Conservation (phyloP, 2,329 filamentous ascomycete species). For the Ambrosiella xylebori region DNA sequence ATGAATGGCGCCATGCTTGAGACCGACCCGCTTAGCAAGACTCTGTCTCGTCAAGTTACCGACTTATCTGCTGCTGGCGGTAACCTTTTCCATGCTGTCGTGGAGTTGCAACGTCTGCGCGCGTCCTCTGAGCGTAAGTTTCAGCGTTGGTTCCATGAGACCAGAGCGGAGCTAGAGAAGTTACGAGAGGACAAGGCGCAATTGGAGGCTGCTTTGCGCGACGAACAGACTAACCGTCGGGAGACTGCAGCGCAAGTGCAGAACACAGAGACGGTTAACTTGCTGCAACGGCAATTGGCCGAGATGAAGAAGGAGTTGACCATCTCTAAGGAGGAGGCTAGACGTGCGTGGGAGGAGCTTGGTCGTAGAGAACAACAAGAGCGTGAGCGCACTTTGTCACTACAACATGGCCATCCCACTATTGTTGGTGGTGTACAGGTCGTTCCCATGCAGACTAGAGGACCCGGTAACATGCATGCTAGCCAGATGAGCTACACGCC, state of each 20-base stretch:
- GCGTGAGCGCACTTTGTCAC: slow-evolving; percentile 66
- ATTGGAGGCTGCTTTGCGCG: slow-evolving; percentile 56
- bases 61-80: slow-evolving; percentile 94
- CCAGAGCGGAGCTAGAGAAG: slow-evolving; percentile 70
- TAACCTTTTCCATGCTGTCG: slow-evolving; percentile 93
- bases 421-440: slow-evolving; percentile 88
- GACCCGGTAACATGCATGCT: slow-evolving; percentile 20
- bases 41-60: slow-evolving; percentile 84
- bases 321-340: slow-evolving; percentile 91
- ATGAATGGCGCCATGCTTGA: slow-evolving; percentile 76
- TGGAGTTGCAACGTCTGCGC: slow-evolving; percentile 81
- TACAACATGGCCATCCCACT: slow-evolving; percentile 75
- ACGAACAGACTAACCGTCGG: slow-evolving; percentile 58
- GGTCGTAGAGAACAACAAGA: slow-evolving; percentile 87
- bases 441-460: slow-evolving; percentile 60
- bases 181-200: slow-evolving; percentile 67
- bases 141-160: slow-evolving; percentile 97
- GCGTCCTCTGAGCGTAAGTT: slow-evolving; percentile 96
- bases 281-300: slow-evolving; percentile 55
- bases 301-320: slow-evolving; percentile 87
- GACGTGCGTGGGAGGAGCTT: slow-evolving; percentile 92
- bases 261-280: slow-evolving; percentile 13
- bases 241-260: slow-evolving; percentile 30
- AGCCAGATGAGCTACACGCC: slow-evolving; percentile 10
- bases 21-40: slow-evolving; percentile 65